Conservation (phyloP, 768 basidiomycete genomes). For the Trametes gibbosa region DNA sequence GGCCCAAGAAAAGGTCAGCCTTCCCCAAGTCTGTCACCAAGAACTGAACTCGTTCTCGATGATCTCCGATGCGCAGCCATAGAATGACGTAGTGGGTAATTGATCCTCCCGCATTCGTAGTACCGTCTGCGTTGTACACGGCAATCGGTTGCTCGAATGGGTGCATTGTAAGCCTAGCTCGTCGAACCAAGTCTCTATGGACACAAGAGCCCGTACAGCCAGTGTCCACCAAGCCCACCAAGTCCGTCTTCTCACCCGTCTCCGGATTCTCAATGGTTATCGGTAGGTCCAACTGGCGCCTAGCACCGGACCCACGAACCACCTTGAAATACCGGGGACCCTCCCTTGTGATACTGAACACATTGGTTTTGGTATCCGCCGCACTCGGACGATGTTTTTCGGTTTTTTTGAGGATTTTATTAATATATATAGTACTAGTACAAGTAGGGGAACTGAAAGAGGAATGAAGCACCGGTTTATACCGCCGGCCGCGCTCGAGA, state of each 20-base stretch:
- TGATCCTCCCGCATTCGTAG: not conserved
- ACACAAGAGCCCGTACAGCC: slow-evolving; percentile 26
- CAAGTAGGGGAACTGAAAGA: not conserved
- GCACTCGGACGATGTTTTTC: not conserved
- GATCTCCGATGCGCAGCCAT: slow-evolving; percentile 2
- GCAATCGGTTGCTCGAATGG: slow-evolving; percentile 1
- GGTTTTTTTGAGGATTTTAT: not conserved
- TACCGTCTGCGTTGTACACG: slow-evolving; percentile 20
- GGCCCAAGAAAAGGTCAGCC: slow-evolving; percentile 16
- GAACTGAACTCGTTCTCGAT: slow-evolving; percentile 8
- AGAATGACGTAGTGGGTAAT: slow-evolving; percentile 13
- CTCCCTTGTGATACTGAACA: not conserved
- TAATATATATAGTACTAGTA: not conserved
- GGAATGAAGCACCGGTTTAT: not conserved
- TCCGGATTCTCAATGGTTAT: slow-evolving; percentile 1
- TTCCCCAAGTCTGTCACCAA: slow-evolving; percentile 12
- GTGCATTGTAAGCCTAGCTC: not conserved
- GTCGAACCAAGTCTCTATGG: slow-evolving; percentile 8
- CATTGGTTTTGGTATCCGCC: slow-evolving; percentile 1
- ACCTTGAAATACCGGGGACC: slow-evolving; percentile 5
- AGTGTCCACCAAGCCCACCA: slow-evolving; percentile 21
- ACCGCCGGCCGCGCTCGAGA: too few relatives aligned
- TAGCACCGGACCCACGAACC: slow-evolving; percentile 5
- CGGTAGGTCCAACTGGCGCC: slow-evolving; percentile 14
- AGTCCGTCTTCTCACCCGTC: slow-evolving; percentile 2